Conservation (phyloP, 768 basidiomycete species). For the Rhodotorula graminis region DNA sequence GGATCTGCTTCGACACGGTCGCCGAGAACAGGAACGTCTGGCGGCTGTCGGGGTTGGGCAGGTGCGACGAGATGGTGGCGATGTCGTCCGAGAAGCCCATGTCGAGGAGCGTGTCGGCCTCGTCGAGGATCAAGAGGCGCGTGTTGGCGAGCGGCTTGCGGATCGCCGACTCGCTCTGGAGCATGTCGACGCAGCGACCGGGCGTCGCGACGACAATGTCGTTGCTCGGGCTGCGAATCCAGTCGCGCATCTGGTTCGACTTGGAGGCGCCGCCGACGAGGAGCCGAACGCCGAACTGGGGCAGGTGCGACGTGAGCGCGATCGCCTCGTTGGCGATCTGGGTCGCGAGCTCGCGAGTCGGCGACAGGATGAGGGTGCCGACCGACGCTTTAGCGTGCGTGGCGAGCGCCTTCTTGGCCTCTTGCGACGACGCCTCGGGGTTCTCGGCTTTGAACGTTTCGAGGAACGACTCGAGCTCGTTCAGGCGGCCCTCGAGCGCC, state of each 20-base stretch:
- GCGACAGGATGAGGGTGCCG: slow-evolving; percentile 54
- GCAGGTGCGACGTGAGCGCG: slow-evolving; percentile 52
- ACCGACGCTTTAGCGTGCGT: slow-evolving; percentile 57
- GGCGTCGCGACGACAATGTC: slow-evolving; percentile 50
- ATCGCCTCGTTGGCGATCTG: slow-evolving; percentile 54
- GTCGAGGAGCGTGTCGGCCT: slow-evolving; percentile 49
- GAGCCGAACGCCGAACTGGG: slow-evolving; percentile 36
- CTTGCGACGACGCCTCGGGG: slow-evolving; percentile 29
- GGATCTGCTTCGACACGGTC: slow-evolving; percentile 50
- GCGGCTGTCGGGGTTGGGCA: slow-evolving; percentile 48
- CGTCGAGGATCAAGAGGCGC: slow-evolving; percentile 74
- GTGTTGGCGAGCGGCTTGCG: slow-evolving; percentile 55
- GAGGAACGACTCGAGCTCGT: slow-evolving; percentile 33
- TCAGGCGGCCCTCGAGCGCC: slow-evolving; percentile 56
- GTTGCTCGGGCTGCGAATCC: slow-evolving; percentile 59
- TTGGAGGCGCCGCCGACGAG: slow-evolving; percentile 57
- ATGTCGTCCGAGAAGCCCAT: slow-evolving; percentile 49
- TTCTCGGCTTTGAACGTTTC: slow-evolving; percentile 39
- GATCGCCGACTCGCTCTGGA: slow-evolving; percentile 54
- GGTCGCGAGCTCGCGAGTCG: slow-evolving; percentile 50
- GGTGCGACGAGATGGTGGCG: slow-evolving; percentile 64
- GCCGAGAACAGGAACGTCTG: slow-evolving; percentile 53
- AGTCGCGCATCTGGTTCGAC: slow-evolving; percentile 64
- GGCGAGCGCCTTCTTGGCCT: slow-evolving; percentile 60
- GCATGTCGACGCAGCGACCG: slow-evolving; percentile 49